A percentile compares a stretch with the other conserved stretches of the same genome.
These are phyloP conservation scores for Aspergillus sp. DNA, from an alignment of 2,329 filamentous ascomycete species.

Conservation along the genomic window DNA sequence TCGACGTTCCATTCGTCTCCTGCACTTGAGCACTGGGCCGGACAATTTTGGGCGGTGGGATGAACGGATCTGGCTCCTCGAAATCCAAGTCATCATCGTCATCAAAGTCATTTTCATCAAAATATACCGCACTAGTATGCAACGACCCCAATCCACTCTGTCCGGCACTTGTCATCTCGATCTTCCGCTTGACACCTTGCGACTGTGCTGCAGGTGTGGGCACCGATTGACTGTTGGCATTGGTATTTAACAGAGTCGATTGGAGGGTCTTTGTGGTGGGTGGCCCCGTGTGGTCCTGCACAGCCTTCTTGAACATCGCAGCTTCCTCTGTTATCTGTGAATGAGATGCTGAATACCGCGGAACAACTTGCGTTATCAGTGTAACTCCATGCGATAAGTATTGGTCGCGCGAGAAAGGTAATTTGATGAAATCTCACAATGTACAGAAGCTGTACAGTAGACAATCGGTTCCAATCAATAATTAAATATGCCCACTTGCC, in stretches of 20 bases:
- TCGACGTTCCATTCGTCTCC: conserved; percentile 6
- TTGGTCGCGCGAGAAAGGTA: conserved; percentile 21
- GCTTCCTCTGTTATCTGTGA: conserved; percentile 14
- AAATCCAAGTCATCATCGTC: conserved; percentile 74
- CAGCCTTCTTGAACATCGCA: conserved; percentile 43
- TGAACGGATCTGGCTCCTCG: conserved; percentile 31
- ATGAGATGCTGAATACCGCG: conserved; percentile 28
- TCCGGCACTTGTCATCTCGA: conserved; percentile 32
- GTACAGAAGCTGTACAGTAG: conserved; percentile 12
- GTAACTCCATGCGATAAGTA: conserved; percentile 18
- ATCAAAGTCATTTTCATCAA: conserved; percentile 81
- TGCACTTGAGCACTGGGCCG: conserved; percentile 5
- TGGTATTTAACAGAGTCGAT: conserved; percentile 28
- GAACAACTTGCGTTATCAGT: conserved; percentile 19
- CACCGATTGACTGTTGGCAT: conserved; percentile 23
- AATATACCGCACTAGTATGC: conserved; percentile 54
- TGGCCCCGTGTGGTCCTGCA: conserved; percentile 37
- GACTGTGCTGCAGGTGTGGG: conserved; percentile 23
- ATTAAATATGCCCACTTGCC: neutral
- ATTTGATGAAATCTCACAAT: conserved; percentile 10
- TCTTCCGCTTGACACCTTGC: conserved; percentile 39
- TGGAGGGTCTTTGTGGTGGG: conserved; percentile 33
- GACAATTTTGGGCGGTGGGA: conserved; percentile 19
- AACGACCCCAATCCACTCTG: conserved; percentile 41
- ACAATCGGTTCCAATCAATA: neutral